Percentiles rank a stretch among this genome's conserved stretches.
Conservation (phyloP, 306 rosid genomes). For the Castanea crenata region DNA sequence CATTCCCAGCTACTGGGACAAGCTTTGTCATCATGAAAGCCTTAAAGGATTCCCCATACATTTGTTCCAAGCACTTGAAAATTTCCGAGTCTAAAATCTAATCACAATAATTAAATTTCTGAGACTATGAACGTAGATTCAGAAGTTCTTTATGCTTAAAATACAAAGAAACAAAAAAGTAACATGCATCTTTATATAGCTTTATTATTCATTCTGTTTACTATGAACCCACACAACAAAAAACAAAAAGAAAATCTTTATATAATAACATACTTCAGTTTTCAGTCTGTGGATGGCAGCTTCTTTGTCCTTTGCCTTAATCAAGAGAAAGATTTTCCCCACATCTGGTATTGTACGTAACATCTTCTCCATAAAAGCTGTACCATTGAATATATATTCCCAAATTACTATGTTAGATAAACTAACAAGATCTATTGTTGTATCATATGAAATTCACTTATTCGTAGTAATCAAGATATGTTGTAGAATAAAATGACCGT, state of each 20-base stretch:
- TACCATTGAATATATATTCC: not conserved
- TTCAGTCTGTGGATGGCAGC: slow-evolving; percentile 47
- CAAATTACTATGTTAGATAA: not conserved
- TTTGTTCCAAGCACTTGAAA: slow-evolving; percentile 37
- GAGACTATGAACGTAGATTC: not conserved
- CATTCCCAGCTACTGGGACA: slow-evolving; percentile 46
- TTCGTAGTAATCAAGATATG: too few relatives aligned
- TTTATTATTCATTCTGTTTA: too few relatives aligned
- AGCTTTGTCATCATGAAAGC: slow-evolving; percentile 49
- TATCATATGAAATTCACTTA: too few relatives aligned
- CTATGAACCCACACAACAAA: too few relatives aligned
- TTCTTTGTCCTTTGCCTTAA: slow-evolving; percentile 52
- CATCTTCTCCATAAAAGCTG: slow-evolving; percentile 59
- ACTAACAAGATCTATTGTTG: not conserved
- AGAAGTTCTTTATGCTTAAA: not conserved
- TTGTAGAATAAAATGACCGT: too few relatives aligned
- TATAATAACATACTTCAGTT: slow-evolving; percentile 33
- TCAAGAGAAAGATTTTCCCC: slow-evolving; percentile 51
- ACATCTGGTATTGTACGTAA: slow-evolving; percentile 47
- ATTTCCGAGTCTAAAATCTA: slow-evolving; percentile 46
- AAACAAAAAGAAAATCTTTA: too few relatives aligned
- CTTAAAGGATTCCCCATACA: slow-evolving; percentile 38
- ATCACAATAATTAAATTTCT: not conserved
- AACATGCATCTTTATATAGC: too few relatives aligned
- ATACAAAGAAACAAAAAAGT: too few relatives aligned